Evolutionary conservation across 352 stramenopile genomes (phyloP), one percentile per base, ranked within the genome.

Genomic region (Globisporangium perplexum): DNA sequence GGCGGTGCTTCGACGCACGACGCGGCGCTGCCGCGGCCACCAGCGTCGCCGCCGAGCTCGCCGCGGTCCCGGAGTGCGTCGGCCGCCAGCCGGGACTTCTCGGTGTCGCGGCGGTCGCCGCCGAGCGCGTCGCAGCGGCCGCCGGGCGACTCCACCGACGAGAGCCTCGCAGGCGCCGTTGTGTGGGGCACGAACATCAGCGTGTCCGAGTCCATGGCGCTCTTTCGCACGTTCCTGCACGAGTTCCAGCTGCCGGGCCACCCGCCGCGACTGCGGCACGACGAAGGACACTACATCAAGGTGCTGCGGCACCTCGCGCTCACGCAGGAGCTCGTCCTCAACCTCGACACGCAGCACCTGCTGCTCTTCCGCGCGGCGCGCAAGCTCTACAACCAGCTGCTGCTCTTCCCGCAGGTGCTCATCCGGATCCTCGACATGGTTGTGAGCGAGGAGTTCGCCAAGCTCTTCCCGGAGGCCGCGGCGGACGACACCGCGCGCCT

Each of bases 371-470:
- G 60, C 1, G 66, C 77, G 45, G 82, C 71, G 4, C 69, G 95
- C 60, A 85, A 89, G 50, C 63, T 99, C 20, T 99, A 99, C 71
- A 88, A 96, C 60, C 96, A 99, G 74, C 74, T 99, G 26, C 68
- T 98, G 24, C 74, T 97, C 36, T 99, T 98, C 70, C 97, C 92
- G 4, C 84, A 97, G 60, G 83, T 93, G 63, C 87, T 99, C 22
- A 96, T 99, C 47, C 92, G 93, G 3, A 90, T 99, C 43, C 86
- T 99, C 66, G 97, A 99, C 74, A 87, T 98, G 68, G 83, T 99
- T 15, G 77, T 97, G 23, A 88, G 95, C 45, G 79, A 98, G 49
- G 92, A 98, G 68, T 96, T 90, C 59, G 65, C 74, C 47, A 59
- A 67, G 30, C 58, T 95, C 52, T 63, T 79, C 30, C 57, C 65